phyloP scores from a whole-genome alignment of 2,329 filamentous ascomycete genomes.

The Calonectria fujianensis region DNA sequence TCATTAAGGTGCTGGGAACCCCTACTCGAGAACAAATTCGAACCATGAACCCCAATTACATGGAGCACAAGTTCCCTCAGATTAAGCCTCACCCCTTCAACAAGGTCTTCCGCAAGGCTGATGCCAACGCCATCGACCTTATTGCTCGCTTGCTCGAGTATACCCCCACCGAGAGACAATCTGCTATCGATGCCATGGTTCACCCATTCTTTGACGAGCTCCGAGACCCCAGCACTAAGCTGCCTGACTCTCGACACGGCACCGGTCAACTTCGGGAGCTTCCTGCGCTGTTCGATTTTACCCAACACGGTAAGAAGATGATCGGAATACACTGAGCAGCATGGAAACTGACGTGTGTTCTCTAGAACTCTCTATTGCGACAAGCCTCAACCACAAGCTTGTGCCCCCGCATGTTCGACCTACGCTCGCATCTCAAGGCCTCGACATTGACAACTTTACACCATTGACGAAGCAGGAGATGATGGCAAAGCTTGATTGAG shows the following conservation, averaged over 20 bases:
- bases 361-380: slow-evolving; percentile 95
- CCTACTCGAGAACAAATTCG: slow-evolving; percentile 98
- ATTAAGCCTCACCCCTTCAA: slow-evolving; percentile 99
- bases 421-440: slow-evolving; percentile 82
- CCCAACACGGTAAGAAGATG: slow-evolving; percentile 85
- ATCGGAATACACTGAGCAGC: slow-evolving; percentile 2
- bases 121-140: slow-evolving; percentile 92
- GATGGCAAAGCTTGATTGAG: slow-evolving; percentile 97
- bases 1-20: slow-evolving; percentile 98
- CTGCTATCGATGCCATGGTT: slow-evolving; percentile 96
- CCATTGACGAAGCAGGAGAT: slow-evolving; percentile 96
- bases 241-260: slow-evolving; percentile 95
- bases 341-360: slow-evolving; percentile 40
- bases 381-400: slow-evolving; percentile 89
- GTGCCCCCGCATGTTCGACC: slow-evolving; percentile 89
- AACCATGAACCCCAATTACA: slow-evolving; percentile 99
- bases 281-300: slow-evolving; percentile 93
- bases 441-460: slow-evolving; percentile 96
- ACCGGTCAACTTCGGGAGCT: slow-evolving; percentile 87
- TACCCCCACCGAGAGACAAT: slow-evolving; percentile 95
- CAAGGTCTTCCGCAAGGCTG: slow-evolving; percentile 99
- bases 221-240: slow-evolving; percentile 89
- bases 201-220: slow-evolving; percentile 99
- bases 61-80: slow-evolving; percentile 99
- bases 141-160: slow-evolving; percentile 97